These are phyloP conservation scores for Russula sp. DNA, from an alignment of 768 basidiomycete species.

Conservation along the genomic window DNA sequence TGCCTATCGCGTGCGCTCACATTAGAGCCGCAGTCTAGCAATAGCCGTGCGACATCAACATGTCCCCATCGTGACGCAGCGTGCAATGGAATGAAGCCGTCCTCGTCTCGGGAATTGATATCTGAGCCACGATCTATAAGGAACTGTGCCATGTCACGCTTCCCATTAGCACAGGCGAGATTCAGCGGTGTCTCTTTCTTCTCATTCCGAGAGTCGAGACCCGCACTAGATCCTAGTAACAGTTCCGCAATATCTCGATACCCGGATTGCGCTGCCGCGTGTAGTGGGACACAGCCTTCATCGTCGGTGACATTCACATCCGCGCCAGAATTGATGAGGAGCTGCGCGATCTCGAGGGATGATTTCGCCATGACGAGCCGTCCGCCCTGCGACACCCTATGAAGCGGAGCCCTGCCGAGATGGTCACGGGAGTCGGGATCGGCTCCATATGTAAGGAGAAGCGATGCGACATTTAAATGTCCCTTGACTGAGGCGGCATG, in stretches of 20 bases:
- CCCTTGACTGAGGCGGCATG: neutral
- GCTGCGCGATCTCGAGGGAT: neutral
- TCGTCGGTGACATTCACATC: neutral
- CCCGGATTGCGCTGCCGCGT: slow-evolving; percentile 3
- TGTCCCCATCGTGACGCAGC: no score
- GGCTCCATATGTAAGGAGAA: slow-evolving; percentile 3
- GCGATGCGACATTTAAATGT: neutral
- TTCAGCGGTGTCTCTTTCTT: no score
- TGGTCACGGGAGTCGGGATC: neutral
- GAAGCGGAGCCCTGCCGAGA: neutral
- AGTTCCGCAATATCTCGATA: neutral
- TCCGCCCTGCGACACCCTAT: neutral
- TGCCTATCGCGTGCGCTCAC: no score
- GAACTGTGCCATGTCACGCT: no score
- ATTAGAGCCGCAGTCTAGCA: no score
- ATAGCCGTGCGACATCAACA: no score
- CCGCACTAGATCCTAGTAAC: no score
- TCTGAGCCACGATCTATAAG: no score
- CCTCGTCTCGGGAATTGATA: no score
- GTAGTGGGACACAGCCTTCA: slow-evolving; percentile 8
- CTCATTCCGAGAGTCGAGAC: no score
- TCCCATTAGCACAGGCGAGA: no score
- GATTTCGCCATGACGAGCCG: neutral
- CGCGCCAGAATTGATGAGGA: neutral
- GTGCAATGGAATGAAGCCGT: no score